These are phyloP conservation scores for Phaffia australis DNA, from an alignment of 768 basidiomycete genomes.

Conservation along the genomic window DNA sequence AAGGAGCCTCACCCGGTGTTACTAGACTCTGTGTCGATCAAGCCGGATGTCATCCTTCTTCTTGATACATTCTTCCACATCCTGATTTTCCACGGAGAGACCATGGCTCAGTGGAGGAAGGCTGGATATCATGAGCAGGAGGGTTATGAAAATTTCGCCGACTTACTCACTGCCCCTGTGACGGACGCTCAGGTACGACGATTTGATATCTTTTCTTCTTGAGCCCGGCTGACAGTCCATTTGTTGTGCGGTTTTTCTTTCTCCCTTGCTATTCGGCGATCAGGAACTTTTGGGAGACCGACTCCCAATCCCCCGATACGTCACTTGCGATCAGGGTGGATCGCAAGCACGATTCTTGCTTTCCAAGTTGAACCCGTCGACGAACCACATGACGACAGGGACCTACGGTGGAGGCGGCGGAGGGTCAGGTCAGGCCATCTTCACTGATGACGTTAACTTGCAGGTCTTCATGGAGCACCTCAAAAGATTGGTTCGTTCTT, in stretches of 20 bases:
- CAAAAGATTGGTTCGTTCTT: slow-evolving; percentile 58
- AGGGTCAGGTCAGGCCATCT: slow-evolving; percentile 59
- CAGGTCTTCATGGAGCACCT: slow-evolving; percentile 97
- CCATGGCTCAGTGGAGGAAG: slow-evolving; percentile 94
- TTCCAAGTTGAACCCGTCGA: slow-evolving; percentile 92
- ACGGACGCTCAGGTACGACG: slow-evolving; percentile 70
- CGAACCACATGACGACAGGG: slow-evolving; percentile 77
- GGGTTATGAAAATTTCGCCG: slow-evolving; percentile 96
- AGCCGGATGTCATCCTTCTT: slow-evolving; percentile 87
- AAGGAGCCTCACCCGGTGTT: slow-evolving; percentile 77
- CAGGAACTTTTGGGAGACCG: slow-evolving; percentile 90
- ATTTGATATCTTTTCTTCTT: not conserved
- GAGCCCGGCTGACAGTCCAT: not conserved
- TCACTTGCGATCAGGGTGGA: slow-evolving; percentile 94
- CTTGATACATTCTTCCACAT: slow-evolving; percentile 99
- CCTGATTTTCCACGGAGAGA: slow-evolving; percentile 97
- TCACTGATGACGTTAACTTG: slow-evolving; percentile 96
- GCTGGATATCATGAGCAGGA: slow-evolving; percentile 98
- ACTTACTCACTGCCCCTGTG: slow-evolving; percentile 73
- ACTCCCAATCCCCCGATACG: slow-evolving; percentile 93
- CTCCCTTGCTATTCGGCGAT: not conserved
- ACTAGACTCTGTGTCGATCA: slow-evolving; percentile 93
- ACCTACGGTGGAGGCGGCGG: slow-evolving; percentile 80
- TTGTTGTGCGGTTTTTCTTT: not conserved
- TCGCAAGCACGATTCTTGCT: slow-evolving; percentile 96